Percentiles rank a stretch among this genome's conserved stretches.
Conservation (phyloP, 2,329 filamentous ascomycete genomes). For the Fusarium decemcellulare region DNA sequence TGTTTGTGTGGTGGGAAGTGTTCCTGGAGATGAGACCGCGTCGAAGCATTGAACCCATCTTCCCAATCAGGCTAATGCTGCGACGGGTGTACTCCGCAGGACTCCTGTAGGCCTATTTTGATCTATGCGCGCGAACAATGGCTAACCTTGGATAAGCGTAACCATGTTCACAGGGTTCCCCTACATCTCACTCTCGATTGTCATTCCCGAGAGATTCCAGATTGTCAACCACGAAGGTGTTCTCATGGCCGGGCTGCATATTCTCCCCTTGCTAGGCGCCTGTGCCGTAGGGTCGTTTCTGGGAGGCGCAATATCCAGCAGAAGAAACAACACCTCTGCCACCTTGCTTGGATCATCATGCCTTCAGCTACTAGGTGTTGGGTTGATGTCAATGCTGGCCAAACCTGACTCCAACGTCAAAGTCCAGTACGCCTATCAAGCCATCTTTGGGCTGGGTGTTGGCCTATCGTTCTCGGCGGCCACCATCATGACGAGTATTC, state of each 20-base stretch:
- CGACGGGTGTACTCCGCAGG: conserved; percentile 66
- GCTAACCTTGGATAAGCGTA: conserved; percentile 56
- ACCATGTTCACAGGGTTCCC: conserved; percentile 71
- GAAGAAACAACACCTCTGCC: conserved; percentile 66
- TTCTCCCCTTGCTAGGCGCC: conserved; percentile 70
- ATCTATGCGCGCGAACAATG: neutral
- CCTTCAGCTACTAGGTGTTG: conserved; percentile 67
- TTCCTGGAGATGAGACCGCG: conserved; percentile 56
- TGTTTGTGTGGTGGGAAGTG: conserved; percentile 67
- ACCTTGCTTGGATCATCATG: conserved; percentile 64
- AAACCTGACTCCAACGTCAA: conserved; percentile 51
- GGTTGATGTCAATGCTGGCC: conserved; percentile 63
- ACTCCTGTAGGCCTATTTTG: conserved; percentile 59
- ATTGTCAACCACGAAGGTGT: conserved; percentile 68
- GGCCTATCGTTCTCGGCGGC: conserved; percentile 70
- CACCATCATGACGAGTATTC: conserved; percentile 70
- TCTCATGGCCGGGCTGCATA: conserved; percentile 68
- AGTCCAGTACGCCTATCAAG: conserved; percentile 68
- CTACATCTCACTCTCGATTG: conserved; percentile 71
- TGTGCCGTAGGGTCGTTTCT: conserved; percentile 70
- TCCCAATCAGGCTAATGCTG: conserved; percentile 64
- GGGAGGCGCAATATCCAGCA: conserved; percentile 67
- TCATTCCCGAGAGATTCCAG: conserved; percentile 73
- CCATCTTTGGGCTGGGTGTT: conserved; percentile 71
- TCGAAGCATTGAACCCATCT: conserved; percentile 66